These are phyloP conservation scores for Stylonectria norvegica DNA, from an alignment of 2,329 filamentous ascomycete genomes.

Conservation along the genomic window DNA sequence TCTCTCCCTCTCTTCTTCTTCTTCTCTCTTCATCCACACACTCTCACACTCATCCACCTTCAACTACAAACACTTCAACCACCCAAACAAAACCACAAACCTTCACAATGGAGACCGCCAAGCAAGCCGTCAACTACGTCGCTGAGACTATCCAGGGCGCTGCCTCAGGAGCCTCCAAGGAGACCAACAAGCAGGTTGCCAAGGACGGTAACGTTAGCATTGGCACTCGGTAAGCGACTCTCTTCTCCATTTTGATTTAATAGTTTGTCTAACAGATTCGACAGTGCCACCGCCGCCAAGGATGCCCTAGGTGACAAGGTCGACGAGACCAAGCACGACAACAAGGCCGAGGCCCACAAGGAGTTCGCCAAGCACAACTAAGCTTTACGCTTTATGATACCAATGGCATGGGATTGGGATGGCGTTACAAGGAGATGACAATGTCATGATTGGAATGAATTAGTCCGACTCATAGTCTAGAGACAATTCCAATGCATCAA, in stretches of 20 bases:
- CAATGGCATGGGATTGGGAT: slow-evolving; percentile 4
- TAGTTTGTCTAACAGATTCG: slow-evolving; percentile 27
- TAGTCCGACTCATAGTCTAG: slow-evolving; percentile 22
- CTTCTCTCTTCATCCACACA: background rate
- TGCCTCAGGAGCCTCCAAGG: slow-evolving; percentile 57
- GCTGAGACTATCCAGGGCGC: slow-evolving; percentile 61
- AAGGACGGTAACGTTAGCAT: slow-evolving; percentile 56
- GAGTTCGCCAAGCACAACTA: slow-evolving; percentile 30
- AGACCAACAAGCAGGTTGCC: slow-evolving; percentile 67
- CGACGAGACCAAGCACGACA: slow-evolving; percentile 38
- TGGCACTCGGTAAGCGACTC: slow-evolving; percentile 49
- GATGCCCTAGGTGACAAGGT: slow-evolving; percentile 49
- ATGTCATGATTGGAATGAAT: slow-evolving; percentile 10
- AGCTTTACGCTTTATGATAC: slow-evolving; percentile 1
- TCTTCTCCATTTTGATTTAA: background rate
- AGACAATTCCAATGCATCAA: background rate
- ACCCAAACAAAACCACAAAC: slow-evolving; percentile 12
- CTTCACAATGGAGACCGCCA: slow-evolving; percentile 49
- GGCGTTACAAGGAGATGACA: slow-evolving; percentile 10
- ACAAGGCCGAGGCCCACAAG: slow-evolving; percentile 44
- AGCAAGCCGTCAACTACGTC: slow-evolving; percentile 68
- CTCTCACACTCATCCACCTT: background rate
- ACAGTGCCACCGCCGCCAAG: slow-evolving; percentile 45
- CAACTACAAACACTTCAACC: background rate
- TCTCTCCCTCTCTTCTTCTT: background rate